Evolutionary conservation across 805 yeast species (phyloP), one percentile per base, ranked within the genome.

Genomic region (Yarrowia alimentaria): DNA sequence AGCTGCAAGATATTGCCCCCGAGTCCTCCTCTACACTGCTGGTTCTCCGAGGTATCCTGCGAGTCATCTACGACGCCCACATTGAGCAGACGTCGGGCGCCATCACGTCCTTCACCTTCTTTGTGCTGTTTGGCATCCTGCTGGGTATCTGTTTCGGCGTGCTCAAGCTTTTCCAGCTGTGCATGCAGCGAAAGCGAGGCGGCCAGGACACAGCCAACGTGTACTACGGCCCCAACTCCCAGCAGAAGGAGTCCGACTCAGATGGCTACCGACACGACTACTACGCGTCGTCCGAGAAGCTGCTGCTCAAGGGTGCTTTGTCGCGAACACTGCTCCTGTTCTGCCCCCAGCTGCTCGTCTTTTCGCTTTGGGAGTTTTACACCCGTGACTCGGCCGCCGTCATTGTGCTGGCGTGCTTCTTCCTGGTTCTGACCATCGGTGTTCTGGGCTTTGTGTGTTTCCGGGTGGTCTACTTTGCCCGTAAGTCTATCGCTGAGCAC

Each of bases 291-390:
- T n/a, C n/a, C n/a, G n/a, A n/a, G n/a, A n/a, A n/a, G n/a, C n/a
- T n/a, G 14, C 75, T 86, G 48, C 66, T 88, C 57, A 89, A 86
- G 64, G 96, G 96, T 38, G 74, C 93, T 2, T 57, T 90, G 49
- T 75, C 86, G 57, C 77, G 94, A 64, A 84, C 88, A 61, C 75
- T 87, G 52, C 83, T 78, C 60, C 86, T 90, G 62, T 96, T 95
- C 0, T 88, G 86, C 66, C 80, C 94, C 3, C 95, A 89, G 65
- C 68, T 90, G 53, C 72, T 81, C 13, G 78, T 89, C 48, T 74
- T 90, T 53, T 81, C 95, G 9, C 72, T 89, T 51, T 90, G 94
- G 93, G 96, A 90, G 69, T 89, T 88, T 65, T 78, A 83, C 6
- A 75, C 75, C 60, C 69, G 76, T 48, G 96, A 90, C 61, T 88